These are phyloP conservation scores for Oryza nivara DNA, from an alignment of 176 grass and related monocot species.

Conservation along the genomic window DNA sequence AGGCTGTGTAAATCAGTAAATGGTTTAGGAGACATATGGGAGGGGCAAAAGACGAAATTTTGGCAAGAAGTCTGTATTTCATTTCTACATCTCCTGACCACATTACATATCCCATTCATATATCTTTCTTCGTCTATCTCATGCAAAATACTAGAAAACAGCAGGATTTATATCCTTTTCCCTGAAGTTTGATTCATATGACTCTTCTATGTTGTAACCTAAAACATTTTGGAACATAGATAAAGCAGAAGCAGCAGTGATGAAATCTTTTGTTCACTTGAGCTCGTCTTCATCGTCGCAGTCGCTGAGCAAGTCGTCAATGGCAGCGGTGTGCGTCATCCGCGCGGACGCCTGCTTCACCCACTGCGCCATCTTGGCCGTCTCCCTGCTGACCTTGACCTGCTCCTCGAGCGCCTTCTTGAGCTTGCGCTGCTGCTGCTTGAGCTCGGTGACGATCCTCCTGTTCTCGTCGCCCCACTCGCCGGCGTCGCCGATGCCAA, in stretches of 20 bases:
- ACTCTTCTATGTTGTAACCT: neutral
- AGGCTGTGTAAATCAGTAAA: neutral
- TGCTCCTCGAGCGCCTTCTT: conserved; percentile 87
- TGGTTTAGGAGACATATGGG: neutral
- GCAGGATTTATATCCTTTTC: neutral
- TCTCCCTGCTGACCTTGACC: conserved; percentile 72
- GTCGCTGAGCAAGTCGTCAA: conserved; percentile 73
- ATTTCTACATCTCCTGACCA: neutral
- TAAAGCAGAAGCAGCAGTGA: neutral
- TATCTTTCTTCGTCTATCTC: conserved; percentile 4
- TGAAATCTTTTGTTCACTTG: conserved; percentile 43
- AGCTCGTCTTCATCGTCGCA: conserved; percentile 64
- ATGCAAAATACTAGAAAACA: neutral
- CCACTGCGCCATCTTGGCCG: conserved; percentile 69
- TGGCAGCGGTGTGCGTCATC: conserved; percentile 61
- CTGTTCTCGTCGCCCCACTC: conserved; percentile 67
- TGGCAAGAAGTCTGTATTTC: neutral
- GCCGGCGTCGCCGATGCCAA: conserved; percentile 33
- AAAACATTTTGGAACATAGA: neutral
- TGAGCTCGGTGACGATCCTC: conserved; percentile 53
- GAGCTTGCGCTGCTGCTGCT: conserved; percentile 74
- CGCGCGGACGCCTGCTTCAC: conserved; percentile 74
- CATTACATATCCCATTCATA: neutral
- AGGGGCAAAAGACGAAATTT: neutral
- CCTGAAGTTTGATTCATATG: conserved; percentile 13